Evolutionary conservation across 176 grass and related monocot genomes (phyloP).

Genomic region (Hordeum marinum): DNA sequence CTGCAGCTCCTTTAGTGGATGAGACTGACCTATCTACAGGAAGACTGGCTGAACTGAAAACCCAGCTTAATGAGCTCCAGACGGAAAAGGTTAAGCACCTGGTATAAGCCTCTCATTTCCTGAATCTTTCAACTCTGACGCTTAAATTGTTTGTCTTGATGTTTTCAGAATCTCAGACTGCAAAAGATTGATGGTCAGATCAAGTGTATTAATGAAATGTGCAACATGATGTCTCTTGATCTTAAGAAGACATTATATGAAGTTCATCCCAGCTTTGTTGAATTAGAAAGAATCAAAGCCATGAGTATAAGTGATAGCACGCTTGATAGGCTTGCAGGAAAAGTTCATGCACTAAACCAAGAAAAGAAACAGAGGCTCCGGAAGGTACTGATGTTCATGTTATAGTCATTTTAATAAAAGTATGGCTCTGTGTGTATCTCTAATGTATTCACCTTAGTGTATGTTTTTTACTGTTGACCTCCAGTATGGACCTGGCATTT

Average conservation of each 20-base stretch:
- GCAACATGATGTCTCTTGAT: constrained; percentile 66
- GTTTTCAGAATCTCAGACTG: constrained; percentile 69
- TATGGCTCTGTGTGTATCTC: not conserved
- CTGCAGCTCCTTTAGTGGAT: constrained; percentile 42
- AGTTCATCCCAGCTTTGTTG: constrained; percentile 71
- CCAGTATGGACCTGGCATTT: not conserved
- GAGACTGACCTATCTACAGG: constrained; percentile 53
- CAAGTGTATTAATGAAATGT: constrained; percentile 60
- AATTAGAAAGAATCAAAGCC: constrained; percentile 30
- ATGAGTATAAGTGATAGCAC: constrained; percentile 67
- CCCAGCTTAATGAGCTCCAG: constrained; percentile 63
- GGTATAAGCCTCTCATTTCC: not conserved
- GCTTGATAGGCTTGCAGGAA: constrained; percentile 49
- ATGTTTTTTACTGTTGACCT: not conserved
- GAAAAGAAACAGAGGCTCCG: constrained; percentile 67
- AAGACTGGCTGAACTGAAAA: constrained; percentile 53
- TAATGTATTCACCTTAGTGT: not conserved
- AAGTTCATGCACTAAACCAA: constrained; percentile 57
- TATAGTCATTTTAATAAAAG: not conserved
- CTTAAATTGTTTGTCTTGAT: constrained; percentile 1
- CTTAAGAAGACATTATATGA: constrained; percentile 55
- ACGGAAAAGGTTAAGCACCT: constrained; percentile 60
- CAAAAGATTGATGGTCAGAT: constrained; percentile 57
- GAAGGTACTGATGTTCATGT: constrained; percentile 43
- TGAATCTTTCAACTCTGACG: not conserved